Evolutionary conservation across 1,284 basidiomycete genomes (phyloP), one percentile per base, ranked within the genome.

Genomic region (Exsudoporus floridanus): DNA sequence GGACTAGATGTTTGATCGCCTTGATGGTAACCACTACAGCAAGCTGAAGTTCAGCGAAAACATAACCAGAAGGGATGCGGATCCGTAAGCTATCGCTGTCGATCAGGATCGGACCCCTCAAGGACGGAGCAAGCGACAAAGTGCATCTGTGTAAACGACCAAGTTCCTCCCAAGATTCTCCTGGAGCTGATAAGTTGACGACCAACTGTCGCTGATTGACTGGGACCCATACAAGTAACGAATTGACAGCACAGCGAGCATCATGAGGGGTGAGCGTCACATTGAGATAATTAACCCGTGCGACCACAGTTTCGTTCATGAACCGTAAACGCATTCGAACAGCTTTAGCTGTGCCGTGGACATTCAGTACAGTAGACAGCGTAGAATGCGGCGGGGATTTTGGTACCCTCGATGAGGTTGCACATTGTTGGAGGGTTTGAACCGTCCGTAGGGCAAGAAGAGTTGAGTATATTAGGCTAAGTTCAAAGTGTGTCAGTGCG

Each of bases 31-130:
- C 72, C 53, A 74, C 81, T 56, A 81, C 67, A 62, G 90, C 88
- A 40, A 87, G 77, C 38, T 93, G 79, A 44, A 93, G 73, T 41
- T 90, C 82, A 2, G 89, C 83, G 38, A 95, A 71, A 33, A 89
- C 70, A 66, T 88, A 97, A 7, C 85, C 83, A 64, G 82, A 83
- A 0, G 96, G 94, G 36, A 98, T 86, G 18, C 86, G 82, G 16
- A 98, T 67, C 18, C 85, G 83, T 3, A 83, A 79, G 44, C 82
- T 86, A 39, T 90, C 85, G 21, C 81, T 84, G 40, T 80, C 75
- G 37, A 90, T 72, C 9, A 73, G 64, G 44, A 87, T 70, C 2
- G 72, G 61, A 21, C 58, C 54, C 8, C 46, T 65, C n/a, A 68
- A 52, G 19, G 70, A 70, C 13, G 63, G 51, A 23, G 62, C 66